A percentile compares a stretch with the other conserved stretches of the same genome.
Conservation (phyloP, 2,329 filamentous ascomycete genomes). For the Lachnellula subtilissima region DNA sequence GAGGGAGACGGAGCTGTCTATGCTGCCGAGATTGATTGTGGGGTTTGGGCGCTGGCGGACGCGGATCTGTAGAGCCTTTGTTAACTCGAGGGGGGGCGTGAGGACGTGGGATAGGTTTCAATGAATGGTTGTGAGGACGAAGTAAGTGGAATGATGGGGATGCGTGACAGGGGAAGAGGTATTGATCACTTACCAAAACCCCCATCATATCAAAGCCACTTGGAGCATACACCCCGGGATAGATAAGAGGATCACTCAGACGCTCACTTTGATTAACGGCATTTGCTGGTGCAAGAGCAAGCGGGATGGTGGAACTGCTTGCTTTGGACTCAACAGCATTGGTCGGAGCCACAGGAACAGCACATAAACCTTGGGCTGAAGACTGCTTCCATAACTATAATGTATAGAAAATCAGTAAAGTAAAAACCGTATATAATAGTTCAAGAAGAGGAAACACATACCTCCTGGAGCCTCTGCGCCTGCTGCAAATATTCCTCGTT, state of each 20-base stretch:
- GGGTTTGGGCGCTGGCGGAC: constrained; percentile 79
- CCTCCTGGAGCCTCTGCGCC: constrained; percentile 16
- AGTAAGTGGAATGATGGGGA: not conserved
- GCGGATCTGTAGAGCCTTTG: constrained; percentile 11
- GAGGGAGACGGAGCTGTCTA: constrained; percentile 90
- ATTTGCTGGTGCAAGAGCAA: not conserved
- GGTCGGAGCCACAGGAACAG: not conserved
- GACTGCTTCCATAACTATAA: not conserved
- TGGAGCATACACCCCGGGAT: constrained; percentile 50
- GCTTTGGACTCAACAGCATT: not conserved
- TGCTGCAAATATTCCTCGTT: constrained; percentile 10
- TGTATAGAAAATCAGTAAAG: not conserved
- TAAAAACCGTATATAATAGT: not conserved
- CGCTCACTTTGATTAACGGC: not conserved
- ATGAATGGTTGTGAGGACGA: not conserved
- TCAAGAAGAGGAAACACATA: not conserved
- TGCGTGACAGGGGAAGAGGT: not conserved
- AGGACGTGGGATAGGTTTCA: too few relatives aligned
- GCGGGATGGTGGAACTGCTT: not conserved
- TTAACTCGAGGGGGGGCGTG: not conserved
- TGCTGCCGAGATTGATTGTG: constrained; percentile 80
- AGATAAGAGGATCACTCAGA: constrained; percentile 44
- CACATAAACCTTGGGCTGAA: not conserved
- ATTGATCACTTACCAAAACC: constrained; percentile 44
- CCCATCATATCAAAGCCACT: constrained; percentile 53